phyloP scores from a whole-genome alignment of 73 alveolate genomes.

The Breviolum minutum region DNA sequence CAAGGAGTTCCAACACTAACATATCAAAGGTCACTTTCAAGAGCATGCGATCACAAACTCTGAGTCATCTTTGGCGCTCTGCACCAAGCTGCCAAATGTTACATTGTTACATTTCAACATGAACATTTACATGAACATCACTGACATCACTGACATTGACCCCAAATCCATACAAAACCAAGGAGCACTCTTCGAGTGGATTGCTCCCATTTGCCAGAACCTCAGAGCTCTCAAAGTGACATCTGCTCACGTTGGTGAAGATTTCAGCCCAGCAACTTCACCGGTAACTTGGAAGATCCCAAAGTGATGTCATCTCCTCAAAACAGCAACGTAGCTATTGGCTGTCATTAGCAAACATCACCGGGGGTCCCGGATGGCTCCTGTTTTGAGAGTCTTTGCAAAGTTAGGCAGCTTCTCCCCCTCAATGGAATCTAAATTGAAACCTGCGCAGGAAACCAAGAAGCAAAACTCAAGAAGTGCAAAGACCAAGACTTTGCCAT shows the following conservation, averaged over 20 bases:
- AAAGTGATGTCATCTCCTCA: slow-evolving; percentile 25
- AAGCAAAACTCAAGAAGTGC: too few relatives aligned
- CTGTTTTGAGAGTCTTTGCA: slow-evolving; percentile 13
- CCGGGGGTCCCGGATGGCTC: neutral
- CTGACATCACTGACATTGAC: neutral
- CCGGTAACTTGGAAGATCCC: neutral
- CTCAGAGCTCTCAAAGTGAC: neutral
- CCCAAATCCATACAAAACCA: neutral
- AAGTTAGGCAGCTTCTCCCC: slow-evolving; percentile 36
- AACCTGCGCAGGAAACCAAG: neutral
- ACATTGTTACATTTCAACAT: neutral
- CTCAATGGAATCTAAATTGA: slow-evolving; percentile 24
- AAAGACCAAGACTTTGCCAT: too few relatives aligned
- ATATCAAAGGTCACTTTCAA: too few relatives aligned
- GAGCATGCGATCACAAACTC: too few relatives aligned
- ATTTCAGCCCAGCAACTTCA: neutral
- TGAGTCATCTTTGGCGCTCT: too few relatives aligned
- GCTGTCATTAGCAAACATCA: neutral
- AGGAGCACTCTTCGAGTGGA: slow-evolving; percentile 71
- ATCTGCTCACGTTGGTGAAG: neutral
- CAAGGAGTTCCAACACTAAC: too few relatives aligned
- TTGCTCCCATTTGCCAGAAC: slow-evolving; percentile 76
- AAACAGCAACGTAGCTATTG: neutral
- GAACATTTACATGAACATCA: neutral
- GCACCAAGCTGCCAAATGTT: too few relatives aligned